A percentile compares a stretch with the other conserved stretches of the same genome.
These are phyloP conservation scores for Neurospora cerealis DNA, from an alignment of 495 filamentous ascomycete genomes.

Conservation along the genomic window DNA sequence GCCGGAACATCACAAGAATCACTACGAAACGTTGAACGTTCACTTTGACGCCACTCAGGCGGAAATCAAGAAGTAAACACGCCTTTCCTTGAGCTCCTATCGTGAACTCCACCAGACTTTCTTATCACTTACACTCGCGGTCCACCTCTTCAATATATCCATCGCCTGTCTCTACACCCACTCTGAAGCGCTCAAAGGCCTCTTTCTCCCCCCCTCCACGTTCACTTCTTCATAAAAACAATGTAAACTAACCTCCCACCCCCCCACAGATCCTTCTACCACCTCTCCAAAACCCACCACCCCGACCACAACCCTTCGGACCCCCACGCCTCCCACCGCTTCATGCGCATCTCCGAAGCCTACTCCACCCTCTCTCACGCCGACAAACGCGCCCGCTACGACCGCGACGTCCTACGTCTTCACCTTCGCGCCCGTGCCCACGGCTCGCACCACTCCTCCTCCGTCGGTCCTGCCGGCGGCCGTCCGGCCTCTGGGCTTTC, in stretches of 20 bases:
- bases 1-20: slow-evolving; percentile 31
- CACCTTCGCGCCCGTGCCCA: slow-evolving; percentile 22
- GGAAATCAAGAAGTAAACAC: slow-evolving; percentile 77
- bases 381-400: slow-evolving; percentile 66
- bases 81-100: background rate
- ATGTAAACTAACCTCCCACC: background rate
- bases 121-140: background rate
- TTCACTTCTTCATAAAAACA: too few relatives aligned
- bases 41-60: slow-evolving; percentile 52
- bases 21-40: slow-evolving; percentile 79
- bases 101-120: background rate
- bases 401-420: slow-evolving; percentile 49
- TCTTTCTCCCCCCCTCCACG: too few relatives aligned
- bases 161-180: background rate
- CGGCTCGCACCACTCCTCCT: slow-evolving; percentile 40
- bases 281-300: slow-evolving; percentile 85
- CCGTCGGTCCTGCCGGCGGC: slow-evolving; percentile 46
- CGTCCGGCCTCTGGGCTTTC: slow-evolving; percentile 73
- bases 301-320: slow-evolving; percentile 81
- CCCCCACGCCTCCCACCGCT: slow-evolving; percentile 61
- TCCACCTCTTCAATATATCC: background rate
- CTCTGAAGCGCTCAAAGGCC: too few relatives aligned
- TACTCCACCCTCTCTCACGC: slow-evolving; percentile 68
- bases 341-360: slow-evolving; percentile 78
- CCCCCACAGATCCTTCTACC: slow-evolving; percentile 69